Conservation (phyloP, 108 stramenopile species). For the Pinguiococcus pyrenoidosus region DNA sequence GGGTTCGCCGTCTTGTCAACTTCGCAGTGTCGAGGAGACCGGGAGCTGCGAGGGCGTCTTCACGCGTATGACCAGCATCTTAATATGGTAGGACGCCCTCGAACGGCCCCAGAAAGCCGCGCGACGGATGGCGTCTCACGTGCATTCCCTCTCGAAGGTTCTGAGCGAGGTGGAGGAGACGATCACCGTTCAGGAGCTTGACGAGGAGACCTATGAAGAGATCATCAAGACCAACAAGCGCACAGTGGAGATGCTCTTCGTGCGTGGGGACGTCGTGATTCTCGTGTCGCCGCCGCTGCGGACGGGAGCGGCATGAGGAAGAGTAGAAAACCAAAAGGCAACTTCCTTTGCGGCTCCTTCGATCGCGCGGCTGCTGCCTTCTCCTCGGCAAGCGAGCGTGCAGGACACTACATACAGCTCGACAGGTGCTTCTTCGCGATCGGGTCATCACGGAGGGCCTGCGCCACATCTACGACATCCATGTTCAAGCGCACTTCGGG, state of each 20-base stretch:
- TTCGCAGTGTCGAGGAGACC: constrained; percentile 84
- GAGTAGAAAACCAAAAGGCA: too few species aligned
- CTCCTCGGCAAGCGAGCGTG: too few species aligned
- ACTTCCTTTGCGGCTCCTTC: too few species aligned
- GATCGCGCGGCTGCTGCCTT: too few species aligned
- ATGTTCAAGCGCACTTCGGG: constrained; percentile 8
- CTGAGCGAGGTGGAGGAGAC: constrained; percentile 97
- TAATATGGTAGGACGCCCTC: too few species aligned
- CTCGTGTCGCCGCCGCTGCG: constrained; percentile 44
- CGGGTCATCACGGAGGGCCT: constrained; percentile 4
- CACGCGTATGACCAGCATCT: constrained; percentile 98
- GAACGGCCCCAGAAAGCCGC: too few species aligned
- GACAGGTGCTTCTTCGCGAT: too few species aligned
- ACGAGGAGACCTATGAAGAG: constrained; percentile 93
- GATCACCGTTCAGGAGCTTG: constrained; percentile 73
- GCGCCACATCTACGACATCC: constrained; percentile 2
- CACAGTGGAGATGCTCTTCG: constrained; percentile 96
- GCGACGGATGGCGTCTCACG: too few species aligned
- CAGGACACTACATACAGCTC: too few species aligned
- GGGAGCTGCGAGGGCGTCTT: constrained; percentile 70
- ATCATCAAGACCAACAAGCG: constrained; percentile 70
- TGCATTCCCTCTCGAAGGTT: too few species aligned
- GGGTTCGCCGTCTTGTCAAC: too few species aligned
- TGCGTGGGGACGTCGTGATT: constrained; percentile 87
- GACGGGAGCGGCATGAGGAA: constrained; percentile 2